Percentiles rank a stretch among this genome's conserved stretches.
These are phyloP conservation scores for Marchantia polymorpha DNA, from an alignment of 225 moss, liverwort and hornwort species.

Conservation along the genomic window DNA sequence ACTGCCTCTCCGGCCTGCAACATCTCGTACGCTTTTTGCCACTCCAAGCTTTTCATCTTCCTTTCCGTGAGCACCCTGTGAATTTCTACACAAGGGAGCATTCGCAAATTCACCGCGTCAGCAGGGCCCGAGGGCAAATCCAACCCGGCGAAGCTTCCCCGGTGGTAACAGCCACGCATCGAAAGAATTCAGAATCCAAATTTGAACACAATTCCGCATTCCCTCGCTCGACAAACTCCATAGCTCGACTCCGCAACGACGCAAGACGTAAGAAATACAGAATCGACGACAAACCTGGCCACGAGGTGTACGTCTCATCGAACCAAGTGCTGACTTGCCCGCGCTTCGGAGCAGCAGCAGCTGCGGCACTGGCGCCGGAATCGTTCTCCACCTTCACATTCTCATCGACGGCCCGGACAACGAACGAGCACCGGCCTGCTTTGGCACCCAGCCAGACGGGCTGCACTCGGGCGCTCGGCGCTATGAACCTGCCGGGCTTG, in stretches of 20 bases:
- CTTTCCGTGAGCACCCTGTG: constrained; percentile 69
- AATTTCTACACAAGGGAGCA: constrained; percentile 45
- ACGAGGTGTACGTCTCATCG: constrained; percentile 26
- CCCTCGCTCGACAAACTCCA: too few relatives aligned
- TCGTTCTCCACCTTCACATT: constrained; percentile 1
- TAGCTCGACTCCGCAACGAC: too few relatives aligned
- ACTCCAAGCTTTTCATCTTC: constrained; percentile 52
- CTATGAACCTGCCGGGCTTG: background rate
- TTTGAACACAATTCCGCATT: too few relatives aligned
- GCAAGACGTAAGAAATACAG: background rate
- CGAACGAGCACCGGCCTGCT: background rate
- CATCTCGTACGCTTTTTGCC: constrained; percentile 41
- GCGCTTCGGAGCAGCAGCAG: background rate
- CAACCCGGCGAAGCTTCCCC: too few relatives aligned
- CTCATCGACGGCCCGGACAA: background rate
- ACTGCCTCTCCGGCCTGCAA: constrained; percentile 47
- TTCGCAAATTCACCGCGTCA: background rate
- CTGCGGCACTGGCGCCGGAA: background rate
- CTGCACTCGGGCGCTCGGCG: background rate
- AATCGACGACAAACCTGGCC: constrained; percentile 30
- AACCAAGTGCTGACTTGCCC: constrained; percentile 34
- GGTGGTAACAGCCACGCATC: too few relatives aligned
- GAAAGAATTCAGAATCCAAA: too few relatives aligned
- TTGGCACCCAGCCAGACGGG: background rate
- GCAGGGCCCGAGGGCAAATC: background rate